These are phyloP conservation scores for Candida ovalis DNA, from an alignment of 805 yeast genomes.

Conservation along the genomic window DNA sequence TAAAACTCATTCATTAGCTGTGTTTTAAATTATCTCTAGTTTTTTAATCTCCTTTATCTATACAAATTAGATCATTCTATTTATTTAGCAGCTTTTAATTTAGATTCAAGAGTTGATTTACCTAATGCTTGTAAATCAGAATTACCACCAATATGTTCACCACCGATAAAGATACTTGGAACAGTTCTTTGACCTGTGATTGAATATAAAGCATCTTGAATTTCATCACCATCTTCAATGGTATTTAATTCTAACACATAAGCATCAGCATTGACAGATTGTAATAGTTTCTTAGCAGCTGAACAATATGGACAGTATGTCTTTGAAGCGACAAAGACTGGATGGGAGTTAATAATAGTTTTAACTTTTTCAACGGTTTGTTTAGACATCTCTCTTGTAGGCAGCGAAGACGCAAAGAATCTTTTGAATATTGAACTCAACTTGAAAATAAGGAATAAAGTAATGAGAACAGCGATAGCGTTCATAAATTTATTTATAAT, in stretches of 20 bases:
- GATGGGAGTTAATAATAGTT: conserved; percentile 57
- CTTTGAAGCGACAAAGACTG: conserved; percentile 79
- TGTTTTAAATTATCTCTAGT: too few species aligned
- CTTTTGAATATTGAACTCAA: conserved; percentile 29
- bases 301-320: conserved; percentile 67
- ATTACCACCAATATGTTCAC: conserved; percentile 95
- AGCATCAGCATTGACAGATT: conserved; percentile 41
- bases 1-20: too few species aligned
- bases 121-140: conserved; percentile 76
- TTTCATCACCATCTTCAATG: conserved; percentile 66
- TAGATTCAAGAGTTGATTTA: conserved; percentile 17
- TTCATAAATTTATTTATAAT: conserved; percentile 2
- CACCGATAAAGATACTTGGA: conserved; percentile 86
- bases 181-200: conserved; percentile 90
- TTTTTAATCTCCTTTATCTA: too few species aligned
- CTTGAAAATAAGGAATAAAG: conserved; percentile 17
- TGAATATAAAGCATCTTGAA: conserved; percentile 73
- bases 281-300: conserved; percentile 44
- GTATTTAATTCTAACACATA: conserved; percentile 51
- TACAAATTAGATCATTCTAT: background rate
- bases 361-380: conserved; percentile 57
- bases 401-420: conserved; percentile 23
- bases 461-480: background rate
- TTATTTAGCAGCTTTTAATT: conserved; percentile 8
- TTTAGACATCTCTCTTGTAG: conserved; percentile 51